A percentile compares a stretch with the other conserved stretches of the same genome.
These are phyloP conservation scores for Periconia digitata DNA, from an alignment of 2,329 filamentous ascomycete species.

Conservation along the genomic window DNA sequence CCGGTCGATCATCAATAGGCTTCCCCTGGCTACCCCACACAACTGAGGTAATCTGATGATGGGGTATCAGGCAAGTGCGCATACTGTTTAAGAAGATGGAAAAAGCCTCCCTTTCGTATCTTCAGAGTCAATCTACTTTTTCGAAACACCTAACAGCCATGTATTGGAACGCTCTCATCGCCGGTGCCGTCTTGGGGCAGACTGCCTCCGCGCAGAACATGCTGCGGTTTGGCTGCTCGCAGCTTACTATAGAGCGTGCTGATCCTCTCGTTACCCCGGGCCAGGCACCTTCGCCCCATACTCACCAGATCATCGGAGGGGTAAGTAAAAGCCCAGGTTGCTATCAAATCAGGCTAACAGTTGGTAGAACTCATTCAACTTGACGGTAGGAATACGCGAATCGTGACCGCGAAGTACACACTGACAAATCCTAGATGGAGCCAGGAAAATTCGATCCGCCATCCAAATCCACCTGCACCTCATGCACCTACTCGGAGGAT, in stretches of 20 bases:
- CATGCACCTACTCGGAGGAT: constrained; percentile 34
- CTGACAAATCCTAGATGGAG: constrained; percentile 29
- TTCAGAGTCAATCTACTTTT: constrained; percentile 5
- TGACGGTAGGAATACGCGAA: too few relatives aligned
- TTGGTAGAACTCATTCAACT: constrained; percentile 28
- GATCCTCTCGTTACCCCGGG: constrained; percentile 48
- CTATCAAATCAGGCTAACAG: background rate
- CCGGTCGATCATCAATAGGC: constrained; percentile 6
- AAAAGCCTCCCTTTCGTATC: constrained; percentile 1
- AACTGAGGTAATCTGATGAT: constrained; percentile 2
- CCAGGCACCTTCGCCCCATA: constrained; percentile 27
- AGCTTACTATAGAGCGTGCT: constrained; percentile 52
- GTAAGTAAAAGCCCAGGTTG: background rate
- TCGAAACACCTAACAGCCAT: constrained; percentile 14
- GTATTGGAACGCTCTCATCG: constrained; percentile 26
- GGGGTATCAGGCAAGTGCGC: background rate
- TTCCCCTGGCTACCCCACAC: constrained; percentile 9
- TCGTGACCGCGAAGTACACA: too few relatives aligned
- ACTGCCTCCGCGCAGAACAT: constrained; percentile 33
- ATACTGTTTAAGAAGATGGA: constrained; percentile 13
- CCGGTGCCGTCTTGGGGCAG: constrained; percentile 23
- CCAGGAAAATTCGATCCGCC: constrained; percentile 26
- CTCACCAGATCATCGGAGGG: constrained; percentile 36
- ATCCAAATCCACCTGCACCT: constrained; percentile 29
- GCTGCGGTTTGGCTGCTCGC: constrained; percentile 38